Base-by-base conservation (phyloP, 176 grass and related monocot genomes). In the Leersia perrieri region DNA sequence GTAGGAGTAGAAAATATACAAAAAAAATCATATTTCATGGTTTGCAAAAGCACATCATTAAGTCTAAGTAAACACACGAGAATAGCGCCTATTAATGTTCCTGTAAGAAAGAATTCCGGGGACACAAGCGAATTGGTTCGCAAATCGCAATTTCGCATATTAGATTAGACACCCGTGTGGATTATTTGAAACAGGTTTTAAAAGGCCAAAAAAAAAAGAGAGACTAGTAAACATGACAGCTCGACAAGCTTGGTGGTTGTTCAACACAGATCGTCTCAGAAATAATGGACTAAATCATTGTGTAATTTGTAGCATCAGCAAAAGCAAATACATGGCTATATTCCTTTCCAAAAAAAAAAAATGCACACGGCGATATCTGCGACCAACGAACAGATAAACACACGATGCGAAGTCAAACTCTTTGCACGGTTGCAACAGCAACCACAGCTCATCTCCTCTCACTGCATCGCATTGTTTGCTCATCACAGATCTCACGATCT, bases 401-500 rank as follows among this genome's bases (percentile, higher is more conserved):
- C 20, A 58, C 0, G 72, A 34, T 9, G 23, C 10, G 15, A 68
- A 82, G 79, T 82, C 66, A 53, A 82, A 82, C 40, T 55, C 30
- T 29, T 32, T 11, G 64, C 58, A 58, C 53, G 53, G 53, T 58
- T 58, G 22, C 33, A 53, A 11, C 68, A 38, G 58, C 49, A 66
- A 16, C 13, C 32, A 55, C 26, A 29, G 27, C 73, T 77, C 73
- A 33, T 76, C 40, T 29, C 12, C 34, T 60, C n/a, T n/a, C n/a
- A n/a, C n/a, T 57, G 66, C 81, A 10, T 68, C 68, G 81, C 62
- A 68, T 9, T 25, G n/a, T n/a, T 3, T 25, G 45, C 47, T 84
- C 72, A 67, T 83, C 81, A 41, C 26, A 0, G 18, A 60, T 76
- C 33, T 68, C 63, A 69, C 53, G 34, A 84, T 76, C 63, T 33